Evolutionary conservation across 352 stramenopile genomes (phyloP).

Genomic region (Blastocystis sp.): DNA sequence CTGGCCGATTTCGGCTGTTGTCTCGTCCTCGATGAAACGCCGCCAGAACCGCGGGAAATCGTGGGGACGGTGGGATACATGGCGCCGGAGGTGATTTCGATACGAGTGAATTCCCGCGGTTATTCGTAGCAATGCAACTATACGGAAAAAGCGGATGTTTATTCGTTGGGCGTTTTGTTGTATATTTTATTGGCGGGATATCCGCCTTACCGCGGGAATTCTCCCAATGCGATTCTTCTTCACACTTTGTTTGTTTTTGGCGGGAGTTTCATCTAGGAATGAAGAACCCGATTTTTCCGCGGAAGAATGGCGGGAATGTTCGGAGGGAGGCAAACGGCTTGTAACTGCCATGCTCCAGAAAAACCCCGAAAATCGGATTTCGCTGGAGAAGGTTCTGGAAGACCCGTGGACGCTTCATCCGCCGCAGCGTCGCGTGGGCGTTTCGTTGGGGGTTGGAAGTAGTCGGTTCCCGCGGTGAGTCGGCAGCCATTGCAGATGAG

Average conservation of each 20-base stretch:
- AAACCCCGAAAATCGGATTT: slow-evolving; percentile 19
- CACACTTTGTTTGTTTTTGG: not conserved
- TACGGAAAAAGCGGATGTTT: not conserved
- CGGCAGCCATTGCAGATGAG: slow-evolving; percentile 46
- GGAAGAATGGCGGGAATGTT: not conserved
- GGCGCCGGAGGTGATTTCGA: slow-evolving; percentile 17
- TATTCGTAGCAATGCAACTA: slow-evolving; percentile 2
- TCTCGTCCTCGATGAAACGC: not conserved
- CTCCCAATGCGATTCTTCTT: not conserved
- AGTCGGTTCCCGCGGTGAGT: not conserved
- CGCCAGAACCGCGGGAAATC: not conserved
- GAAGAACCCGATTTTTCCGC: not conserved
- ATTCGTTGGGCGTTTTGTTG: slow-evolving; percentile 16
- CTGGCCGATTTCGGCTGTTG: slow-evolving; percentile 49
- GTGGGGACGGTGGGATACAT: slow-evolving; percentile 39
- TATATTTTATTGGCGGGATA: slow-evolving; percentile 26
- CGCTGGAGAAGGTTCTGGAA: not conserved
- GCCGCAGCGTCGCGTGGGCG: not conserved
- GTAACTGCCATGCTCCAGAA: not conserved
- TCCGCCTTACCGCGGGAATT: not conserved
- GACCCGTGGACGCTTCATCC: not conserved
- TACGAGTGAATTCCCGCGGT: not conserved
- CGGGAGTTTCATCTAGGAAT: not conserved
- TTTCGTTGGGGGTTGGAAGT: not conserved
- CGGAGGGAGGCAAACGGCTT: not conserved